These are phyloP conservation scores for Phaeotremella skinneri DNA, from an alignment of 768 basidiomycete genomes.

Conservation along the genomic window DNA sequence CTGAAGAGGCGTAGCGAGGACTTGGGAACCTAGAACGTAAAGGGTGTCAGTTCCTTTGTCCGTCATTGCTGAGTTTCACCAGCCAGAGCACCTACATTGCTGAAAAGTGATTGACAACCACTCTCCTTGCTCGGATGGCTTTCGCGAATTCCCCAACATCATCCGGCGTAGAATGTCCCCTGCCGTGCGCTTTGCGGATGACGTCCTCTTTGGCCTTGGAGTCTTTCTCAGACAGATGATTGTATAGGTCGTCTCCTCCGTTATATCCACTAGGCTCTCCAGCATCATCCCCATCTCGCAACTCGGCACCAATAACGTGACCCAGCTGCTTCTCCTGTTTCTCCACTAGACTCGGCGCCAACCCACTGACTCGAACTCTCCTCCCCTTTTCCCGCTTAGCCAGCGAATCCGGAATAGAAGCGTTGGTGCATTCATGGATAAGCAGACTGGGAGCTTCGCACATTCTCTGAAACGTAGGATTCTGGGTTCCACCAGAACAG, in stretches of 20 bases:
- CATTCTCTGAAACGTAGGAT: slow-evolving; percentile 32
- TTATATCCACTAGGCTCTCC: slow-evolving; percentile 3
- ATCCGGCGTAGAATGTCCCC: slow-evolving; percentile 48
- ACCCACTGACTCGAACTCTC: slow-evolving; percentile 57
- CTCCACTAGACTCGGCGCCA: slow-evolving; percentile 56
- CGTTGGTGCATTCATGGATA: slow-evolving; percentile 51
- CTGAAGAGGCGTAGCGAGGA: slow-evolving; percentile 36
- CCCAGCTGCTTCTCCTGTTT: slow-evolving; percentile 30
- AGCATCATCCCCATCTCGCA: background rate
- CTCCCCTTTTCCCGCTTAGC: slow-evolving; percentile 65
- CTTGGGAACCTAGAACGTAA: slow-evolving; percentile 40
- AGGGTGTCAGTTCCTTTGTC: background rate
- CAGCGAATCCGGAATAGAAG: slow-evolving; percentile 58
- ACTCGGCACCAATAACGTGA: slow-evolving; percentile 13
- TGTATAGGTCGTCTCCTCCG: background rate
- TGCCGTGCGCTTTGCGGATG: slow-evolving; percentile 36
- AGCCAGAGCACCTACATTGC: slow-evolving; percentile 40
- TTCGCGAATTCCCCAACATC: slow-evolving; percentile 47
- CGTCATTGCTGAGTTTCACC: background rate
- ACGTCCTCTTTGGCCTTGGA: slow-evolving; percentile 25
- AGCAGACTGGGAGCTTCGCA: slow-evolving; percentile 46
- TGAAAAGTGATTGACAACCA: slow-evolving; percentile 50
- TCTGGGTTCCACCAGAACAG: slow-evolving; percentile 45
- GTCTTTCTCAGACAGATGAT: slow-evolving; percentile 11
- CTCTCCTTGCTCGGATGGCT: slow-evolving; percentile 34